Conservation (phyloP, 2,329 filamentous ascomycete genomes). For the Chaetomiaceae sp. region DNA sequence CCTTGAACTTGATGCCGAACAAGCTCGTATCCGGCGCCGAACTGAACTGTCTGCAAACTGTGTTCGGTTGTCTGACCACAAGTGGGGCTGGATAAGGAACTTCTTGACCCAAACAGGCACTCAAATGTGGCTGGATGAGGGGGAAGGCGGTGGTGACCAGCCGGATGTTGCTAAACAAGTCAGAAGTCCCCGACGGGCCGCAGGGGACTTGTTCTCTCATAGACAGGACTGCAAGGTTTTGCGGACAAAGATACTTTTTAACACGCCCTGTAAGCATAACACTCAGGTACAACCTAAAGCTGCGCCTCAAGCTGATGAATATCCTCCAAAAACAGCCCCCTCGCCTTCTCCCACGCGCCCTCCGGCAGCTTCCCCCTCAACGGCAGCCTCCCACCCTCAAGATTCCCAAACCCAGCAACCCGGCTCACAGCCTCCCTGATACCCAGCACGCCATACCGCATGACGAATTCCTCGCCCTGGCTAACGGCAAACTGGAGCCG, state of each 20-base stretch:
- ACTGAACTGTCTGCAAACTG: too few relatives aligned
- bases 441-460: slow-evolving; percentile 56
- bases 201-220: too few relatives aligned
- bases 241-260: neutral
- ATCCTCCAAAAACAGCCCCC: slow-evolving; percentile 32
- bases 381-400: slow-evolving; percentile 56
- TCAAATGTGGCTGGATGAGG: too few relatives aligned
- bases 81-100: too few relatives aligned
- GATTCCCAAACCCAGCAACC: slow-evolving; percentile 53
- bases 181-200: too few relatives aligned
- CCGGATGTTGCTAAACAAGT: too few relatives aligned
- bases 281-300: neutral
- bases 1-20: too few relatives aligned
- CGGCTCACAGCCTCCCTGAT: slow-evolving; percentile 59
- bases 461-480: slow-evolving; percentile 58
- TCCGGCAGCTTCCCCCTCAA: slow-evolving; percentile 53
- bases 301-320: slow-evolving; percentile 27
- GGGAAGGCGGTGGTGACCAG: too few relatives aligned
- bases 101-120: too few relatives aligned
- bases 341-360: slow-evolving; percentile 50
- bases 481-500: slow-evolving; percentile 59
- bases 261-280: neutral
- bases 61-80: too few relatives aligned
- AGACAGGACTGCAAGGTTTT: too few relatives aligned
- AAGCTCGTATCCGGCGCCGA: too few relatives aligned